Evolutionary conservation across 139 green algal species (phyloP), one percentile per base, ranked within the genome.

Genomic region (Tetradesmus obliquus): DNA sequence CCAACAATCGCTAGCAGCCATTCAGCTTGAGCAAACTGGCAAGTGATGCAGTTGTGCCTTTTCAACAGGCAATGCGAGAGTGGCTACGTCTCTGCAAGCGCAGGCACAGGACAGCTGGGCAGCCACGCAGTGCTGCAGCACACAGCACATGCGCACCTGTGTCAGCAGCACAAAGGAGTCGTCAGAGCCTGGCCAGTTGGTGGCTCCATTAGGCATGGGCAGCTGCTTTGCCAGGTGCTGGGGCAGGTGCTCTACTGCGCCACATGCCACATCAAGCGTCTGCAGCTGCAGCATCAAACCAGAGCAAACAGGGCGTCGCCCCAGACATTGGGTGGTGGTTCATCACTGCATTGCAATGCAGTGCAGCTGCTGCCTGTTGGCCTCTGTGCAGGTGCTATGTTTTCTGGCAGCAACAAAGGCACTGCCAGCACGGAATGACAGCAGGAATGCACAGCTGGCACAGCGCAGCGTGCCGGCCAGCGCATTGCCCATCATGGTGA

Each of bases 151-250:
- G 66, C 66, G 3, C 9, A 85, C 87, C 87, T 91, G 87, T 86
- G 87, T 84, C 12, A 91, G 10, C 53, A 91, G 54, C 12, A 85
- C 74, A 17, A 84, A 55, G 1, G 55, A 57, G 74, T 91, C 87
- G 79, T 91, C 74, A 2, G 54, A 76, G 17, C 87, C 87, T n/a
- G 74, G 87, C 55, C 72, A 84, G 55, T 85, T 85, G 24, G 87
- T 91, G 12, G 87, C 82, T 53, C 89, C 89, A 55, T 92, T 92
- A 13, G 89, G 54, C 89, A 92, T 92, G 1, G 55, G 89, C 82
- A 92, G 82, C 82, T 82, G 9, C 13, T 92, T 17, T 60, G 32
- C 51, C 12, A 89, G 62, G 62, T 81, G 60, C n/a, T 58, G 5
- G 4, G 84, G 84, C 24, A 89, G 62, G 58, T 66, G 10, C 24